A percentile compares a stretch with the other conserved stretches of the same genome.
Evolutionary conservation across 768 basidiomycete species (phyloP).

Genomic region (Suillus cothurnatus): DNA sequence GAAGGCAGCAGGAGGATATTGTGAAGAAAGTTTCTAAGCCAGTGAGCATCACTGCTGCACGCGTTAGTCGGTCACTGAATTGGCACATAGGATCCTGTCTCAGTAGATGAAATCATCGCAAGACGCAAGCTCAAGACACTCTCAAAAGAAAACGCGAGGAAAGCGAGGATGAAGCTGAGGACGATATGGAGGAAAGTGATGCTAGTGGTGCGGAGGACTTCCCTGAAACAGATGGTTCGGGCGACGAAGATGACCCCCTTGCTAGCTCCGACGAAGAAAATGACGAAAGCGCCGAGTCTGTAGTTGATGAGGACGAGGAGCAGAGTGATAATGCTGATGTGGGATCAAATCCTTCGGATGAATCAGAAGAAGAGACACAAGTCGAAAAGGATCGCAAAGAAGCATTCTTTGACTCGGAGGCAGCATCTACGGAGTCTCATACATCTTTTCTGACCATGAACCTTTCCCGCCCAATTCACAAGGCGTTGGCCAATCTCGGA

Average conservation of each 20-base stretch:
- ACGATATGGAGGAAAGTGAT: conserved; percentile 35
- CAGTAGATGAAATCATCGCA: conserved; percentile 91
- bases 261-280: conserved; percentile 35
- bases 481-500: conserved; percentile 81
- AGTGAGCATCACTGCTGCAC: conserved; percentile 40
- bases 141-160: conserved; percentile 60
- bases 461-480: conserved; percentile 91
- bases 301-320: conserved; percentile 38
- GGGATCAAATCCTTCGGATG: conserved; percentile 56
- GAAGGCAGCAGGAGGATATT: conserved; percentile 49
- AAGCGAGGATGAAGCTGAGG: conserved; percentile 39
- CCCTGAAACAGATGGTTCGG: conserved; percentile 32
- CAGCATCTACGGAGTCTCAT: conserved; percentile 51
- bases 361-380: conserved; percentile 62
- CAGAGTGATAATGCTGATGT: conserved; percentile 20
- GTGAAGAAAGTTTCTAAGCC: conserved; percentile 66
- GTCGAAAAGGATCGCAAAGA: conserved; percentile 72
- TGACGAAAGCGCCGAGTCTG: conserved; percentile 32
- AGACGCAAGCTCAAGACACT: conserved; percentile 52
- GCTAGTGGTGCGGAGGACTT: conserved; percentile 3
- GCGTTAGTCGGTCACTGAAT: conserved; percentile 5
- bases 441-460: conserved; percentile 91
- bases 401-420: conserved; percentile 80
- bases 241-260: conserved; percentile 32
- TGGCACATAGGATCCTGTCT: conserved; percentile 64